These are phyloP conservation scores for Melanomma pulvis-pyrius DNA, from an alignment of 495 filamentous ascomycete species.

Conservation along the genomic window DNA sequence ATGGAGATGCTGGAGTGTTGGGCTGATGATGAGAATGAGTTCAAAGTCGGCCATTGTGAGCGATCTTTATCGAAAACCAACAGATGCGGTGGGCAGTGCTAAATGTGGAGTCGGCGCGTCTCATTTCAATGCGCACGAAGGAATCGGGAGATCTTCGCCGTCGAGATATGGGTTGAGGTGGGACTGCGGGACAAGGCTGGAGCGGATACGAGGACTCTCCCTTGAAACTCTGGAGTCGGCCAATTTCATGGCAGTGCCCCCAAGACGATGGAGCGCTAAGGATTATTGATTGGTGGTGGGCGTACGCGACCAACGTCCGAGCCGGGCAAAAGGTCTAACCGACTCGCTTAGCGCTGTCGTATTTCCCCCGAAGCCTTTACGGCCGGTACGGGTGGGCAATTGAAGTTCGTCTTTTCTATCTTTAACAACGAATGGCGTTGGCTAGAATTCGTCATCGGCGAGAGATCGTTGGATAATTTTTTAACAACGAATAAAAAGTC, in stretches of 20 bases:
- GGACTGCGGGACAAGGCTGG: neutral
- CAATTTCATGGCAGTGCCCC: neutral
- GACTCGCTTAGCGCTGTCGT: neutral
- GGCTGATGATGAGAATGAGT: neutral
- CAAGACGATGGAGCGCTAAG: neutral
- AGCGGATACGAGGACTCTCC: neutral
- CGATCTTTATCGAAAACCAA: neutral
- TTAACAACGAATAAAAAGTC: too few species aligned
- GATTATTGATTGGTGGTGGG: neutral
- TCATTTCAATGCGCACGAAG: neutral
- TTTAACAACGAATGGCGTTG: too few species aligned
- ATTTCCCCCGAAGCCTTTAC: neutral
- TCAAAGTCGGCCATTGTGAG: neutral
- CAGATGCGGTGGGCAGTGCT: neutral
- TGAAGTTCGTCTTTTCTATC: too few species aligned
- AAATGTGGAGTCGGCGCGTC: neutral
- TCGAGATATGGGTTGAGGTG: neutral
- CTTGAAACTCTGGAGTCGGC: neutral
- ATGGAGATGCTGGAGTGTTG: neutral
- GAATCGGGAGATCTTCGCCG: neutral
- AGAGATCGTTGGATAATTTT: too few species aligned
- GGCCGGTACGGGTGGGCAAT: neutral
- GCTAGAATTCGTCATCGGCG: too few species aligned
- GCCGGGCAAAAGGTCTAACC: neutral
- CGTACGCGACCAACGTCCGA: neutral